Conservation (phyloP, 768 basidiomycete species). For the Boletus subparvulus region DNA sequence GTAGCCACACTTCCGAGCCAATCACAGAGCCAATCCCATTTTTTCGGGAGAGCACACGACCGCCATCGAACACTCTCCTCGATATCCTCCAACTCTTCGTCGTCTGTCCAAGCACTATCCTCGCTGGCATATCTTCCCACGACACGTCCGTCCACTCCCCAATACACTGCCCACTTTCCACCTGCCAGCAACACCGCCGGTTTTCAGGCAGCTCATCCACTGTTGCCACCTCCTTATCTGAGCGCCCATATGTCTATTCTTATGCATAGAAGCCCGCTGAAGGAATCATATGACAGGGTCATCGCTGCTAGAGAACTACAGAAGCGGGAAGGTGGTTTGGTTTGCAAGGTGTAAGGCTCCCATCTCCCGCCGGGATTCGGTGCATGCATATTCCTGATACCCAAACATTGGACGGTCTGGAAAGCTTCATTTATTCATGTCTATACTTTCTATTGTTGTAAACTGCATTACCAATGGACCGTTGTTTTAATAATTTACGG, state of each 20-base stretch:
- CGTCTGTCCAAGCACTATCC: slow-evolving; percentile 52
- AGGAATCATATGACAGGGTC: slow-evolving; percentile 70
- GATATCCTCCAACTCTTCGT: slow-evolving; percentile 49
- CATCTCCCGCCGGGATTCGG: neutral
- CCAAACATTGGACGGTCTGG: slow-evolving; percentile 14
- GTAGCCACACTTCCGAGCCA: slow-evolving; percentile 54
- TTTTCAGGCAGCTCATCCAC: slow-evolving; percentile 63
- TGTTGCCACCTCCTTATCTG: slow-evolving; percentile 71
- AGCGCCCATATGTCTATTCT: slow-evolving; percentile 70
- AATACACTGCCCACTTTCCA: slow-evolving; percentile 63
- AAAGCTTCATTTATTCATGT: slow-evolving; percentile 24
- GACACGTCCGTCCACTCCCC: slow-evolving; percentile 37
- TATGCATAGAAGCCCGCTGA: slow-evolving; percentile 60
- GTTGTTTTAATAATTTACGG: slow-evolving; percentile 9
- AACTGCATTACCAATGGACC: slow-evolving; percentile 19
- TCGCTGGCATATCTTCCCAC: slow-evolving; percentile 56
- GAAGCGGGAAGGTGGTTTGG: slow-evolving; percentile 16
- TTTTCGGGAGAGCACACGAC: slow-evolving; percentile 37
- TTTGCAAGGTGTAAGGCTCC: neutral
- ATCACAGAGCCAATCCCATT: slow-evolving; percentile 35
- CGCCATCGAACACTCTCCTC: slow-evolving; percentile 57
- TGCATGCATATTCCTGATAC: slow-evolving; percentile 20
- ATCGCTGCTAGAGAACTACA: slow-evolving; percentile 50
- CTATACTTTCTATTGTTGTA: slow-evolving; percentile 31
- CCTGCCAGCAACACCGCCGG: slow-evolving; percentile 53